Percentiles rank a stretch among this genome's conserved stretches.
Evolutionary conservation across 768 basidiomycete species (phyloP).

Genomic region (Filobasidium floriforme): DNA sequence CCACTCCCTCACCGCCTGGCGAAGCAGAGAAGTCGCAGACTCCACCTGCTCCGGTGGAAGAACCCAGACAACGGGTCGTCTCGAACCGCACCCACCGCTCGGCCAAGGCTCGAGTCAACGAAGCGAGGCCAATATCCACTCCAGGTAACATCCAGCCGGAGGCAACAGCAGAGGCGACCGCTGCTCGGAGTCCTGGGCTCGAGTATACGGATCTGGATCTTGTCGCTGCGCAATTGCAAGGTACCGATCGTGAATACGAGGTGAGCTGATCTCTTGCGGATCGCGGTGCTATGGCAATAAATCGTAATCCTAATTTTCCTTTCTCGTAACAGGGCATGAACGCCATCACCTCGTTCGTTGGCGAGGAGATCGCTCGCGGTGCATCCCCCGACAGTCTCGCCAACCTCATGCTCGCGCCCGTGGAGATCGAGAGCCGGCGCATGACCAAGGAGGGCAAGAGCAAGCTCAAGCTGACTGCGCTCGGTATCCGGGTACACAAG

Average conservation of each 20-base stretch:
- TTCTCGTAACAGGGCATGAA: constrained; percentile 51
- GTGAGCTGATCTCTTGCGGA: constrained; percentile 48
- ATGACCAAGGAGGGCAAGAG: constrained; percentile 59
- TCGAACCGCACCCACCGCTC: constrained; percentile 6
- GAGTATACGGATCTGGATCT: constrained; percentile 60
- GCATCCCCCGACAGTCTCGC: constrained; percentile 28
- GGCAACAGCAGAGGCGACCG: background rate
- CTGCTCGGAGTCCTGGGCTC: background rate
- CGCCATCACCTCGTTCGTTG: constrained; percentile 58
- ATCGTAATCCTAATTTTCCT: background rate
- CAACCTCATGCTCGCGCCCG: constrained; percentile 38
- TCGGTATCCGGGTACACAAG: constrained; percentile 59
- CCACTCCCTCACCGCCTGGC: too few species aligned
- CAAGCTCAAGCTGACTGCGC: constrained; percentile 61
- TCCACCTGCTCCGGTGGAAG: too few species aligned
- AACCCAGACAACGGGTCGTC: background rate
- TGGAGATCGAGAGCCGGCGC: constrained; percentile 58
- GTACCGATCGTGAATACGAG: constrained; percentile 58
- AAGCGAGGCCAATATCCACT: background rate
- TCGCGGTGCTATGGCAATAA: background rate
- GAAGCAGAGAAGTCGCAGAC: too few species aligned
- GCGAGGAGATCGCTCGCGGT: constrained; percentile 49
- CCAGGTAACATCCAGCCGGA: background rate
- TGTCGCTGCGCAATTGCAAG: constrained; percentile 55
- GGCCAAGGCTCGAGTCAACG: constrained; percentile 6